Evolutionary conservation across 108 stramenopile species (phyloP), one percentile per base, ranked within the genome.

Genomic region (Heterococcus sp.): DNA sequence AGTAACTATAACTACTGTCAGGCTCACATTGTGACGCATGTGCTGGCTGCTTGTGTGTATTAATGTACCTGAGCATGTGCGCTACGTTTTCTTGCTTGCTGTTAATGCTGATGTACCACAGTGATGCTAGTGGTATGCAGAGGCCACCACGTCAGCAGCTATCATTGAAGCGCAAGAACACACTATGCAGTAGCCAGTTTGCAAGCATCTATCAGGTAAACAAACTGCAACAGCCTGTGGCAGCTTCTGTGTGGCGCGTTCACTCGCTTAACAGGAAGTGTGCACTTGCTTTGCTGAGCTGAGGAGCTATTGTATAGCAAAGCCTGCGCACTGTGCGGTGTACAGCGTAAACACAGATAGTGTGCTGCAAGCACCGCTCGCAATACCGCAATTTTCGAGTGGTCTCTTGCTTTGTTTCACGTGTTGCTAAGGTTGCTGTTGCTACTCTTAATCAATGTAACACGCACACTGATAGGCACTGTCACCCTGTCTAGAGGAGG

Each of bases 401-500:
- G 8, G 46, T 58, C 46, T 21, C 8, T 58, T 58, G 46, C 46
- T 21, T 14, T 21, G 21, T 58, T 8, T 58, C 46, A n/a, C n/a
- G n/a, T n/a, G n/a, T n/a, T n/a, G n/a, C n/a, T n/a, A n/a, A n/a
- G n/a, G n/a, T n/a, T n/a, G n/a, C n/a, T n/a, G n/a, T n/a, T n/a
- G n/a, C n/a, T n/a, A n/a, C n/a, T n/a, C n/a, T n/a, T 58, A 21
- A 58, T 14, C 46, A 8, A 14, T 8, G 14, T 21, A 8, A 58
- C 46, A 58, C 46, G 8, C 21, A 58, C 46, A 21, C 46, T 58
- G 14, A 21, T 21, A 58, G 46, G 46, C 14, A 14, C 32, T 81
- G 2, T 72, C 79, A 8, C 77, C 68, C 28, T 81, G 63, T 34
- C 79, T 81, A 72, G 79, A 81, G 37, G 79, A 81, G 79, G 72